Evolutionary conservation across 495 filamentous ascomycete genomes (phyloP), one percentile per base, ranked within the genome.

Genomic region (Penicillium steckii): DNA sequence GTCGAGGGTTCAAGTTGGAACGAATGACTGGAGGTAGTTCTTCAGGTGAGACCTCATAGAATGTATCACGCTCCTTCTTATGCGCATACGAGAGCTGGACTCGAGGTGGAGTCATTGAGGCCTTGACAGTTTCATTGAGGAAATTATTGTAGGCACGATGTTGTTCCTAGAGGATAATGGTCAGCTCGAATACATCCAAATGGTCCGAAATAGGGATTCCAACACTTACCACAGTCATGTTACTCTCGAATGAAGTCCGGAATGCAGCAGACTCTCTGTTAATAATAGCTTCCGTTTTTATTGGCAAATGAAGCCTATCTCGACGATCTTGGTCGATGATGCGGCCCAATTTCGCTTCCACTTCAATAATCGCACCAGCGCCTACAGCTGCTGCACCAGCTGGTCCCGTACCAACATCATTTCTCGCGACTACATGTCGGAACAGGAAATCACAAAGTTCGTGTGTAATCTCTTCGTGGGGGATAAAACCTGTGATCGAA

Each of bases 281-380:
- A 43, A 96, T 62, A 12, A 95, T 69, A 40, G 78, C 84, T 60
- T 93, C 87, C 0, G 85, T 81, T 25, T 70, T 44, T 8, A 94
- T 73, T 6, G 84, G 83, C 17, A 93, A 62, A 2, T 66, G 65
- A 30, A 93, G 69, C 29, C 91, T 79, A n/a, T 85, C 76, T 44
- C 84, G 78, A 2, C 81, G 85, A 51, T 80, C 78, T 66, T 78
- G 84, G 59, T 91, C 85, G 33, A 95, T 80, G 13, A 96, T 68
- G 35, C 80, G 84, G 44, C 93, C 93, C 15, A 97, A 67, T 66
- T 96, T 97, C 8, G 90, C 92, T 70, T 97, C 92, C 48, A 97
- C 87, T 68, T 97, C 92, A 32, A 95, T 79, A 49, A 90, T 79
- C n/a, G 87, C 79, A 4, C 81, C 84, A 46, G 86, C 81, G 21